These are phyloP conservation scores for Inga oerstediana DNA, from an alignment of 306 rosid species.

Conservation along the genomic window DNA sequence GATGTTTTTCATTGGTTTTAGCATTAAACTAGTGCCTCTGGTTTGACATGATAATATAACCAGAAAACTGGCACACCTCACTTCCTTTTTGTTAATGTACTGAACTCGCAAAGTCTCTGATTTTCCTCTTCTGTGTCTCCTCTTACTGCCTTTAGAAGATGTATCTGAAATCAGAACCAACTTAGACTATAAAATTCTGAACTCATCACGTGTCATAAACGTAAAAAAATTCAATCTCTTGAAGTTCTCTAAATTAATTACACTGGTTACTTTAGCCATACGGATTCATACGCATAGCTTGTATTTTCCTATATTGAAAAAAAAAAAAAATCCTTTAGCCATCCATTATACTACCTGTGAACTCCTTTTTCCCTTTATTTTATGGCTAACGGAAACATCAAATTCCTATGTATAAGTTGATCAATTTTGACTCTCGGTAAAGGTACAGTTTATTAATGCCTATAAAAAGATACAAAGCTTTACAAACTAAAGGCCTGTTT, in stretches of 20 bases:
- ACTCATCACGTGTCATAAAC: conserved; percentile 18
- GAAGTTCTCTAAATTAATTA: conserved; percentile 20
- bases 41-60: conserved; percentile 21
- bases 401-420: neutral
- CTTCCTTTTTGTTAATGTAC: conserved; percentile 84
- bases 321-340: neutral
- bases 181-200: conserved; percentile 3
- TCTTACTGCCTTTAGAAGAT: conserved; percentile 44
- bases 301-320: no score
- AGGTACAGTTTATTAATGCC: conserved; percentile 12
- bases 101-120: conserved; percentile 91
- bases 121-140: conserved; percentile 78
- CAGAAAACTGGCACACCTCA: conserved; percentile 62
- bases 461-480: neutral
- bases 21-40: neutral
- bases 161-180: conserved; percentile 44
- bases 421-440: conserved; percentile 5
- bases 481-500: neutral
- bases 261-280: neutral
- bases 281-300: neutral
- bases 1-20: conserved; percentile 31
- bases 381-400: neutral
- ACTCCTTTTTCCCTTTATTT: neutral
- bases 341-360: neutral
- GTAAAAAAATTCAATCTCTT: conserved; percentile 15